Evolutionary conservation across 768 basidiomycete genomes (phyloP).

Genomic region (Cantharellus anzutake): DNA sequence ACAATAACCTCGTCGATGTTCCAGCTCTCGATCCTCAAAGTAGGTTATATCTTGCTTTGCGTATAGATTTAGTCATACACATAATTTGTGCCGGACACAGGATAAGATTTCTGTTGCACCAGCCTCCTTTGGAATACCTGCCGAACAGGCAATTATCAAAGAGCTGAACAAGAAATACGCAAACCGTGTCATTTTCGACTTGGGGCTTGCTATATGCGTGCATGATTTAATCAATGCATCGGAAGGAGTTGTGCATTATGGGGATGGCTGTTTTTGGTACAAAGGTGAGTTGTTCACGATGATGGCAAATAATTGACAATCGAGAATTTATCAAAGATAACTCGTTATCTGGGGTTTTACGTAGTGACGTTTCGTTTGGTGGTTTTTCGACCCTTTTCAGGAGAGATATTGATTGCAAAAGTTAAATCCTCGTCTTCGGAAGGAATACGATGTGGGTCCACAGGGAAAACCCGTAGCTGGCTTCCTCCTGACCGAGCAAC

Average conservation of each 20-base stretch:
- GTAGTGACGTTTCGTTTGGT: conserved; percentile 77
- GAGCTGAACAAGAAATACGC: conserved; percentile 94
- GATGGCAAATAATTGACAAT: neutral
- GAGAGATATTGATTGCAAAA: conserved; percentile 78
- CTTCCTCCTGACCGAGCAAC: conserved; percentile 14
- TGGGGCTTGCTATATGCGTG: conserved; percentile 78
- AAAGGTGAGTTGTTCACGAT: conserved; percentile 34
- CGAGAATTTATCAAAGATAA: neutral
- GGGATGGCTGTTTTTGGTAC: conserved; percentile 90
- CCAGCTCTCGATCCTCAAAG: conserved; percentile 21
- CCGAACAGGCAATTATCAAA: conserved; percentile 59
- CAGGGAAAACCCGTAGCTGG: no score
- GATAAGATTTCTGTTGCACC: conserved; percentile 86
- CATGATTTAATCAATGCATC: conserved; percentile 76
- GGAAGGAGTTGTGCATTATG: conserved; percentile 85
- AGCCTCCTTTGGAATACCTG: conserved; percentile 59
- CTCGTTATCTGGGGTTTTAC: neutral
- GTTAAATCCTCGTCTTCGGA: conserved; percentile 75
- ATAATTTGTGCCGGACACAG: conserved; percentile 21
- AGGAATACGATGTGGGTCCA: conserved; percentile 48
- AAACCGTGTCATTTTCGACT: conserved; percentile 74
- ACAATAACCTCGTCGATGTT: conserved; percentile 17
- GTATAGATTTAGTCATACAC: no score
- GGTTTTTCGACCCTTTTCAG: conserved; percentile 77
- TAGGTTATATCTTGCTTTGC: neutral